phyloP scores from a whole-genome alignment of 148 eudicot species.

The Beta vulgaris region DNA sequence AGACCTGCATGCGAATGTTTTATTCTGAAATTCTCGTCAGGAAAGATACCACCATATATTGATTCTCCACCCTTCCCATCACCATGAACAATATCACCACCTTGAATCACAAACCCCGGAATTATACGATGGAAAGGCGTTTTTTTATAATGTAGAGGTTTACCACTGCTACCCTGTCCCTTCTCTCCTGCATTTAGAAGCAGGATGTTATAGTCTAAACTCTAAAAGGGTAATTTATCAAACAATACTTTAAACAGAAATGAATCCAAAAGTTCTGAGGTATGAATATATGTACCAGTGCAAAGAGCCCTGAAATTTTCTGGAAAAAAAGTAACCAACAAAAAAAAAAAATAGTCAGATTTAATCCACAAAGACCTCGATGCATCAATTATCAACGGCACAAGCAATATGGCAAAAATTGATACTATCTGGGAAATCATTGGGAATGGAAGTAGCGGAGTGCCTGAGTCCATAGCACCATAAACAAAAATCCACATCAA shows the following conservation, averaged over 20 bases:
- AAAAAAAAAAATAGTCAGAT: conserved; percentile 12
- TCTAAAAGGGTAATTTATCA: conserved; percentile 8
- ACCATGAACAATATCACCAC: conserved; percentile 74
- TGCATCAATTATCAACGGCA: conserved; percentile 2
- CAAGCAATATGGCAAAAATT: background rate
- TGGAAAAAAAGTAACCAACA: conserved; percentile 23
- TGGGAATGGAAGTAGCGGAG: no score
- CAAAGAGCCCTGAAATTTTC: conserved; percentile 95
- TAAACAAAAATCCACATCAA: background rate
- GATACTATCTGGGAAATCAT: background rate
- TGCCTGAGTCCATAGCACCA: no score
- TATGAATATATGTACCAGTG: conserved; percentile 55
- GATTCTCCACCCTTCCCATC: conserved; percentile 87
- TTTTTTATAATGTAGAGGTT: conserved; percentile 72
- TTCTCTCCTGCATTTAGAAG: conserved; percentile 55
- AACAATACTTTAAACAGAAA: background rate
- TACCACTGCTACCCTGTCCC: conserved; percentile 56
- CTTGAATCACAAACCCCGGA: conserved; percentile 97
- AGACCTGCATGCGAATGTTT: conserved; percentile 86
- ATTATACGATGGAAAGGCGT: conserved; percentile 92
- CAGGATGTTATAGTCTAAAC: conserved; percentile 1
- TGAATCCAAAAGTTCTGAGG: background rate
- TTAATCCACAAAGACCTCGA: background rate
- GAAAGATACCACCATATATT: conserved; percentile 68
- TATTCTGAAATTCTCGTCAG: conserved; percentile 76